phyloP scores from a whole-genome alignment of 2,329 filamentous ascomycete genomes.

The Ophiostoma sp. region DNA sequence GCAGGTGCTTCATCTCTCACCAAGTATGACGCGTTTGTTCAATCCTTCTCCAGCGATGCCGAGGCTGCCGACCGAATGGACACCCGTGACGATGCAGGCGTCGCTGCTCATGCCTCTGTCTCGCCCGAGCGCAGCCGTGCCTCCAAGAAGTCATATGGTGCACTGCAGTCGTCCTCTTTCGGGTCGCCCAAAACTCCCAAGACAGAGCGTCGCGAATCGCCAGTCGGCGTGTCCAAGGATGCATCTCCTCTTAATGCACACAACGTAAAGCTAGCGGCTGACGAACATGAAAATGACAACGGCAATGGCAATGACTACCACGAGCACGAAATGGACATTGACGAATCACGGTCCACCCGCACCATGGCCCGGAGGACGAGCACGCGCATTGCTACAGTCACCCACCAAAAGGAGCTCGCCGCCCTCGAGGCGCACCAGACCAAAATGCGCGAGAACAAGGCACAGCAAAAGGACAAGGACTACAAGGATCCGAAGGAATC shows the following conservation, averaged over 20 bases:
- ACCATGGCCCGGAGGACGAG: slow-evolving; percentile 23
- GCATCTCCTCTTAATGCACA: not conserved
- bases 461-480: slow-evolving; percentile 8
- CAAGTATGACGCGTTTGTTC: slow-evolving; percentile 12
- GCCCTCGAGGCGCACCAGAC: slow-evolving; percentile 17
- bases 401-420: slow-evolving; percentile 20
- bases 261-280: not conserved
- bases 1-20: slow-evolving; percentile 8
- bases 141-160: slow-evolving; percentile 1
- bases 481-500: slow-evolving; percentile 12
- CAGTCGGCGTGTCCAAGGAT: not conserved
- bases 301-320: not conserved
- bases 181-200: slow-evolving; percentile 11
- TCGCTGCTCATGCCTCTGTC: not conserved
- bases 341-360: slow-evolving; percentile 8
- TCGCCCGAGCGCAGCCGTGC: not conserved
- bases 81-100: not conserved
- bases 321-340: slow-evolving; percentile 17
- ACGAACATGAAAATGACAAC: not conserved
- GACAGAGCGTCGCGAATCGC: slow-evolving; percentile 9
- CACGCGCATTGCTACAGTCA: slow-evolving; percentile 25
- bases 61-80: slow-evolving; percentile 4
- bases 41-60: not conserved
- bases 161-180: too few species aligned
- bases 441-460: slow-evolving; percentile 13